phyloP scores from a whole-genome alignment of 345 rosid species.

The thale cress (Arabidopsis thaliana) region DNA sequence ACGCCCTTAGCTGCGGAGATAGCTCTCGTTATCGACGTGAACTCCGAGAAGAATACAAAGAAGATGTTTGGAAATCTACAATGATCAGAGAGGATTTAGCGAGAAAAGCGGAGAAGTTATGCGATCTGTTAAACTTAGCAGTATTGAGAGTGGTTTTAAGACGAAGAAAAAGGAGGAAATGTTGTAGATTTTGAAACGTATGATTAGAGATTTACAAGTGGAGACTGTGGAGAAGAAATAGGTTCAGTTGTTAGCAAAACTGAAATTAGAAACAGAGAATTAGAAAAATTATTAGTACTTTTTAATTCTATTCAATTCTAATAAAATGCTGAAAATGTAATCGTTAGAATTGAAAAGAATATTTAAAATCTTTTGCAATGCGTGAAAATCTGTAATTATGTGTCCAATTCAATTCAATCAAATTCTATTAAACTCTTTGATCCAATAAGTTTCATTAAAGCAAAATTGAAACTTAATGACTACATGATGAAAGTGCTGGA shows the following conservation, averaged over 20 bases:
- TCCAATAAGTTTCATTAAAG: no score
- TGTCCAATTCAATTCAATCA: no score
- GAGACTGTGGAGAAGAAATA: slow-evolving; percentile 36
- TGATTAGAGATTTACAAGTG: slow-evolving; percentile 63
- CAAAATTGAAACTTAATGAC: no score
- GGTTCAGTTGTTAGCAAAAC: slow-evolving; percentile 65
- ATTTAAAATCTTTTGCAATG: no score
- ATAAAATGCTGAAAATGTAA: no score
- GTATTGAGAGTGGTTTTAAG: slow-evolving; percentile 63
- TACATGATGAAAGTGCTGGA: no score
- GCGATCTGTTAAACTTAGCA: slow-evolving; percentile 72
- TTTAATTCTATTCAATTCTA: no score
- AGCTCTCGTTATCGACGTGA: slow-evolving; percentile 57
- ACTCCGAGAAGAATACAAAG: slow-evolving; percentile 45
- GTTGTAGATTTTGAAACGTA: slow-evolving; percentile 61
- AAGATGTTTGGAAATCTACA: slow-evolving; percentile 18
- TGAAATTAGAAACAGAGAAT: no score
- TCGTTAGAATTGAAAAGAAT: no score
- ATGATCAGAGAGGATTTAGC: slow-evolving; percentile 16
- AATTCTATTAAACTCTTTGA: no score
- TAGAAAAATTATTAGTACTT: no score
- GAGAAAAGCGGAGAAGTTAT: slow-evolving; percentile 64
- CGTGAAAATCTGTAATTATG: no score
- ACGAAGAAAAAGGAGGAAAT: slow-evolving; percentile 70
- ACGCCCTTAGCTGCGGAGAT: slow-evolving; percentile 81